Percentiles rank a stretch among this genome's conserved stretches.
phyloP scores from a whole-genome alignment of 2,329 filamentous ascomycete genomes.

The Daldinia sp. region DNA sequence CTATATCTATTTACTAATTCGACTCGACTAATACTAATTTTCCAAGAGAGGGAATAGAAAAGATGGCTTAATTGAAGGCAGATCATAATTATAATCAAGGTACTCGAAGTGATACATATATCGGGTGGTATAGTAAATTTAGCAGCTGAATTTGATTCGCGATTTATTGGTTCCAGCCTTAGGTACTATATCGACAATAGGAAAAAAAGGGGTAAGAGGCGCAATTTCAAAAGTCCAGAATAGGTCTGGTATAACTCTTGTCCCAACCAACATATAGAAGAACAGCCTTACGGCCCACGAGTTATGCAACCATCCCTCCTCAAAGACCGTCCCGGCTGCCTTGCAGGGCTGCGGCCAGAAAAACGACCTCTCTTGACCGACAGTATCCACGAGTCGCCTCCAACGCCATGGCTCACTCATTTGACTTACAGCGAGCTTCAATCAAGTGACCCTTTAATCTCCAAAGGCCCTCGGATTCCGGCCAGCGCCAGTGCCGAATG shows the following conservation, averaged over 20 bases:
- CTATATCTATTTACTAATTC: constrained; percentile 4
- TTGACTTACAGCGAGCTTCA: constrained; percentile 17
- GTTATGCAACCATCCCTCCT: constrained; percentile 27
- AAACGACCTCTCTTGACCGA: constrained; percentile 17
- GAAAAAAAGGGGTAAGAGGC: constrained; percentile 2
- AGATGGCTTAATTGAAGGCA: too few relatives aligned
- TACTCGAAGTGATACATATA: background rate
- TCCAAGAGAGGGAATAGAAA: too few relatives aligned
- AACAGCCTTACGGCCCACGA: constrained; percentile 32
- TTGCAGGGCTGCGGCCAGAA: constrained; percentile 27
- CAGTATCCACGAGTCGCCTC: constrained; percentile 13
- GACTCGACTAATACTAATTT: constrained; percentile 3
- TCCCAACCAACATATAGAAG: constrained; percentile 26
- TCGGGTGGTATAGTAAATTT: constrained; percentile 12
- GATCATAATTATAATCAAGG: too few relatives aligned
- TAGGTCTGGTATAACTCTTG: constrained; percentile 3
- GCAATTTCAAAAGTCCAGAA: constrained; percentile 4
- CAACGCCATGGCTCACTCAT: constrained; percentile 17
- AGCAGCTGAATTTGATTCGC: constrained; percentile 1
- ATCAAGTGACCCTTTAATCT: constrained; percentile 29
- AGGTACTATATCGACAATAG: constrained; percentile 7
- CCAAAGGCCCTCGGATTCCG: constrained; percentile 9
- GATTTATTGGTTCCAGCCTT: constrained; percentile 9
- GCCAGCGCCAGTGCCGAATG: background rate
- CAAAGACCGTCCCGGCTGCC: constrained; percentile 16